Evolutionary conservation across 441 rosid genomes (phyloP).

Genomic region (Hura crepitans): DNA sequence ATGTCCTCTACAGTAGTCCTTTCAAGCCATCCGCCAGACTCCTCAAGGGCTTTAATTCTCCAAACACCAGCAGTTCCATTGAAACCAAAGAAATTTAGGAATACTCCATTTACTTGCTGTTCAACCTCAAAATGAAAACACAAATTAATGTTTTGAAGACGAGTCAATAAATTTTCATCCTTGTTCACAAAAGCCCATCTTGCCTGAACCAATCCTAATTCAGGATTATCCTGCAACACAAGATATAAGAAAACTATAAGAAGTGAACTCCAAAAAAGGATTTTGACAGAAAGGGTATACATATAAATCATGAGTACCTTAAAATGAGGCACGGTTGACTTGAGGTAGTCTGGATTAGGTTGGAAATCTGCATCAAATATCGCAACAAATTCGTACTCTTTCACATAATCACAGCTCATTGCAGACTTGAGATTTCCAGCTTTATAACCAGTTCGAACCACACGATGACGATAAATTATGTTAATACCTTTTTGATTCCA

Average conservation of each 20-base stretch:
- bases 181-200: slow-evolving; percentile 92
- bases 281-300: neutral
- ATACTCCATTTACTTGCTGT: slow-evolving; percentile 81
- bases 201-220: slow-evolving; percentile 86
- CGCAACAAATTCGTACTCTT: slow-evolving; percentile 76
- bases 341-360: slow-evolving; percentile 76
- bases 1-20: slow-evolving; percentile 93
- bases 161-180: slow-evolving; percentile 86
- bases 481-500: slow-evolving; percentile 78
- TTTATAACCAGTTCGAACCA: slow-evolving; percentile 81
- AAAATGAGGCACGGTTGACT: slow-evolving; percentile 77
- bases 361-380: slow-evolving; percentile 92
- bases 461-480: slow-evolving; percentile 74
- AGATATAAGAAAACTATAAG: neutral
- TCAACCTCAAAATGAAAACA: slow-evolving; percentile 96
- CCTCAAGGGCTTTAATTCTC: slow-evolving; percentile 90
- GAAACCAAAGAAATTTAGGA: slow-evolving; percentile 89
- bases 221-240: slow-evolving; percentile 62
- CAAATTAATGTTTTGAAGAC: slow-evolving; percentile 81
- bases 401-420: slow-evolving; percentile 75
- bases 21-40: slow-evolving; percentile 95
- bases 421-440: slow-evolving; percentile 98
- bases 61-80: slow-evolving; percentile 98
- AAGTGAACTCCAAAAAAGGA: neutral
- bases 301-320: slow-evolving; percentile 43